Base-by-base conservation (phyloP, 2,329 filamentous ascomycete species). In the Cordyceps pruinosa region DNA sequence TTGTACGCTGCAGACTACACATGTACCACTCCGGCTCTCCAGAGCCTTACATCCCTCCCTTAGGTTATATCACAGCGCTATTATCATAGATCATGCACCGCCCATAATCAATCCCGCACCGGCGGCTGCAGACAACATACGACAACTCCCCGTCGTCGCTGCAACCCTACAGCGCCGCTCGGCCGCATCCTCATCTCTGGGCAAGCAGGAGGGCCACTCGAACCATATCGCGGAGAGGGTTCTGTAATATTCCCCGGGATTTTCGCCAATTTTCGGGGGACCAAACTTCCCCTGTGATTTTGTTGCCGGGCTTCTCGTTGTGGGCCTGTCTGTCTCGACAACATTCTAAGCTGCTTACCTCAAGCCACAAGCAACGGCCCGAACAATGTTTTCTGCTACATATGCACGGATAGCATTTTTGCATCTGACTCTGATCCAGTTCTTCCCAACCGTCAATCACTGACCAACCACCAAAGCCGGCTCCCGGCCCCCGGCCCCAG, bases 171-270 rank as follows among this genome's bases (percentile, higher is more conserved):
- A 30, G 41, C 39, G 51, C 41, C 41, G 51, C 51, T 46, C 37
- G 49, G 37, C 35, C 49, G 37, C 34, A 25, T 10, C 47, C 23
- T 17, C 5, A 34, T 44, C 10, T 25, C 26, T 12, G n/a, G n/a
- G n/a, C 37, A 41, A 42, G 6, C 25, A 32, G 32, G 30, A 55
- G 37, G 52, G 52, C 39, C 10, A 55, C 42, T 46, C 23, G 52
- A 35, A 28, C 30, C 17, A 39, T 37, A 34, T 15, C 32, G 52
- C 52, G 52, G 42, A 55, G 52, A 55, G 52, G 52, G 52, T 55
- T 55, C 23, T 55, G 52, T 55, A 55, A 17, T 32, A 41, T 32
- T 26, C 9, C 23, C 19, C 28, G 23, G n/a, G n/a, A 15, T 32
- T 30, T 15, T 42, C 10, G 10, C n/a, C n/a, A n/a, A n/a, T n/a